Evolutionary conservation across 176 grass and related monocot species (phyloP).

Genomic region (Poa pratensis): DNA sequence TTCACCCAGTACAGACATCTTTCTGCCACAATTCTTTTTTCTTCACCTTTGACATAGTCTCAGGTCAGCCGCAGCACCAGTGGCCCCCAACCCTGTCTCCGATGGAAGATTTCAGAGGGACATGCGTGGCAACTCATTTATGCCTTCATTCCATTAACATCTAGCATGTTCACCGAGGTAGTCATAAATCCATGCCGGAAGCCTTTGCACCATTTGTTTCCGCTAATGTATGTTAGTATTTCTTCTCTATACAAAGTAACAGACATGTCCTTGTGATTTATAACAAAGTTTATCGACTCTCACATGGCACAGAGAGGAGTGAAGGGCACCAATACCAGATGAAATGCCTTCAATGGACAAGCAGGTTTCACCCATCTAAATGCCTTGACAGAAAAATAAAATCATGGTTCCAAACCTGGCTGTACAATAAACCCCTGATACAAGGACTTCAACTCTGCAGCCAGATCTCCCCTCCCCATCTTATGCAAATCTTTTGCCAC

Average conservation of each 20-base stretch:
- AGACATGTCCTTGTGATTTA: not conserved
- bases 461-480: constrained; percentile 59
- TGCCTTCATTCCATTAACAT: not conserved
- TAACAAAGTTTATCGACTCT: not conserved
- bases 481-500: constrained; percentile 71
- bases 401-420: constrained; percentile 28
- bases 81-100: too few species aligned
- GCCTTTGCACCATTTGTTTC: not conserved
- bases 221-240: not conserved
- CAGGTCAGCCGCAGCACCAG: too few species aligned
- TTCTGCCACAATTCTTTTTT: too few species aligned
- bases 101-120: not conserved
- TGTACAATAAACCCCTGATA: constrained; percentile 50
- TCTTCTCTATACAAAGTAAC: not conserved
- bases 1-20: too few species aligned
- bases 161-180: not conserved
- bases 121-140: not conserved
- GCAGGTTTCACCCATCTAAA: not conserved
- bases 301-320: not conserved
- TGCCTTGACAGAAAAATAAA: not conserved
- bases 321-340: not conserved
- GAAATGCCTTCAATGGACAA: not conserved
- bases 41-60: too few species aligned
- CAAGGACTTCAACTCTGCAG: constrained; percentile 62
- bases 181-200: not conserved